A percentile compares a stretch with the other conserved stretches of the same genome.
Evolutionary conservation across 768 basidiomycete species (phyloP).

Genomic region (Termitomyces heimii): DNA sequence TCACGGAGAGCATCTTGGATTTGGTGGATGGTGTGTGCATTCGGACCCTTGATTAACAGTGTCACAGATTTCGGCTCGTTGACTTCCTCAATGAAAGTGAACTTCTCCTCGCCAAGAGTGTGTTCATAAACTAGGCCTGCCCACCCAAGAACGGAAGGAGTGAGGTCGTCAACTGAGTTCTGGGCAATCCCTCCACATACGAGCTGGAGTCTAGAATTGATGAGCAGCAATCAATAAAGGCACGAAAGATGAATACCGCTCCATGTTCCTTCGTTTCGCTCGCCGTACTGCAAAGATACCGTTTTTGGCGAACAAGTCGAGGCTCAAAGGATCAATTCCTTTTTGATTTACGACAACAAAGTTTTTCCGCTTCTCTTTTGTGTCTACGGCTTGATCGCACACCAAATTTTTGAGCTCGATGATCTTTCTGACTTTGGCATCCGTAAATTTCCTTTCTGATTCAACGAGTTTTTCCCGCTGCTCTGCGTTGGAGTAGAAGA

Average conservation of each 20-base stretch:
- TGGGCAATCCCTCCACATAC: conserved; percentile 93
- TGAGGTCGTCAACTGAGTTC: conserved; percentile 96
- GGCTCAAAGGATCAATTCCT: conserved; percentile 94
- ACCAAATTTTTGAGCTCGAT: conserved; percentile 95
- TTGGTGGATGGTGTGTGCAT: conserved; percentile 92
- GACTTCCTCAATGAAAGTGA: conserved; percentile 95
- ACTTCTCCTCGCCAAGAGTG: conserved; percentile 98
- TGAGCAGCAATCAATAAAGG: background rate
- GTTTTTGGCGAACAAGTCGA: conserved; percentile 95
- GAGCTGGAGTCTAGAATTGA: conserved; percentile 69
- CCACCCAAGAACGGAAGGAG: conserved; percentile 89
- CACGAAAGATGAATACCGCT: conserved; percentile 52
- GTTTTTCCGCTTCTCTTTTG: conserved; percentile 73
- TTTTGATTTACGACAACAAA: conserved; percentile 99
- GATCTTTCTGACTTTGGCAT: conserved; percentile 92
- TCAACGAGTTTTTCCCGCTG: conserved; percentile 99
- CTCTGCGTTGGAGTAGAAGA: conserved; percentile 98
- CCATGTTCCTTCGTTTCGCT: conserved; percentile 99
- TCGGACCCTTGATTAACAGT: conserved; percentile 95
- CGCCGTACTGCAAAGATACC: conserved; percentile 92
- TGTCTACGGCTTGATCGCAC: conserved; percentile 87
- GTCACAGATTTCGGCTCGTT: conserved; percentile 94
- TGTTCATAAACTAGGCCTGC: conserved; percentile 99
- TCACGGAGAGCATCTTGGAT: conserved; percentile 98
- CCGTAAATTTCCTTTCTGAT: conserved; percentile 90